These are phyloP conservation scores for Hymenotorrendiella dingleyae DNA, from an alignment of 2,329 filamentous ascomycete genomes.

Conservation along the genomic window DNA sequence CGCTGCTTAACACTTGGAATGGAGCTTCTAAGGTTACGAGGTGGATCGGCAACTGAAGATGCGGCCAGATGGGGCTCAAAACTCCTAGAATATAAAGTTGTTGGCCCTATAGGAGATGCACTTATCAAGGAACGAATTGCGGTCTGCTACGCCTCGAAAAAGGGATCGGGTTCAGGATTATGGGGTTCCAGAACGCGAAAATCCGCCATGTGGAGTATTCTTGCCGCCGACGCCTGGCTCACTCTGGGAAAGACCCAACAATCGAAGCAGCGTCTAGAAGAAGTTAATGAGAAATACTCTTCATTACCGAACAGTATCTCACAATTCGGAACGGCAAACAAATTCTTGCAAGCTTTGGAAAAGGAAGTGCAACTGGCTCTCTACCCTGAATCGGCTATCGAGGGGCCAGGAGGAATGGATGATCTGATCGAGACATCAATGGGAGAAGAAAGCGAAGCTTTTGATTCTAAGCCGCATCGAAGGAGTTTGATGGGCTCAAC, in stretches of 20 bases:
- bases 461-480: slow-evolving; percentile 47
- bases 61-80: slow-evolving; percentile 79
- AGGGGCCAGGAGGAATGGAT: slow-evolving; percentile 26
- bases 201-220: slow-evolving; percentile 80
- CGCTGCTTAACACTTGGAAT: slow-evolving; percentile 70
- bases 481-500: slow-evolving; percentile 47
- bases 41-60: slow-evolving; percentile 75
- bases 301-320: slow-evolving; percentile 45
- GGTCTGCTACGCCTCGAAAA: slow-evolving; percentile 73
- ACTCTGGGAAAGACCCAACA: slow-evolving; percentile 70
- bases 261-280: slow-evolving; percentile 70
- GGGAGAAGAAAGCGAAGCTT: slow-evolving; percentile 49
- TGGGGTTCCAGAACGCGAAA: slow-evolving; percentile 75
- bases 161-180: slow-evolving; percentile 56
- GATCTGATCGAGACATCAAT: slow-evolving; percentile 31
- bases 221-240: slow-evolving; percentile 81
- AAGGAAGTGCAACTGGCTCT: slow-evolving; percentile 29
- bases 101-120: slow-evolving; percentile 71
- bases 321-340: slow-evolving; percentile 44
- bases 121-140: slow-evolving; percentile 82
- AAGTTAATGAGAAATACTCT: slow-evolving; percentile 54
- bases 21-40: slow-evolving; percentile 77
- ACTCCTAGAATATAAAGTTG: slow-evolving; percentile 70
- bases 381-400: slow-evolving; percentile 27
- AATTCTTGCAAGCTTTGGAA: slow-evolving; percentile 48